phyloP scores from a whole-genome alignment of 176 grass and related monocot genomes.

The Luzula sylvatica region DNA sequence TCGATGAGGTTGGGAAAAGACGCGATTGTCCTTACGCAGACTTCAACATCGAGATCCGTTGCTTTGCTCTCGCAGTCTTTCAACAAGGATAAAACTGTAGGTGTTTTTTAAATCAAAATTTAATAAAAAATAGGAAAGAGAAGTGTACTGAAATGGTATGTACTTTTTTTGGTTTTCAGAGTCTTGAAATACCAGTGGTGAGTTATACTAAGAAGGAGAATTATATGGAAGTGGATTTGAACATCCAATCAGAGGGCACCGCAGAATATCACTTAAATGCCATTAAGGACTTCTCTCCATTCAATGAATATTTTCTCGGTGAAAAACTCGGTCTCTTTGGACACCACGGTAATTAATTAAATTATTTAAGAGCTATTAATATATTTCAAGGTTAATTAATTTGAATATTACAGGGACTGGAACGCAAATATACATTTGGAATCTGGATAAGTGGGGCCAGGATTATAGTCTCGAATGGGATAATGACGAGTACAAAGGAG shows the following conservation, averaged over 20 bases:
- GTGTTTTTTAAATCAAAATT: constrained; percentile 8
- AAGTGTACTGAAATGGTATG: constrained; percentile 6
- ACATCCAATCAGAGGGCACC: constrained; percentile 50
- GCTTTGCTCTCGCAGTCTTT: constrained; percentile 78
- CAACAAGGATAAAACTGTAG: constrained; percentile 66
- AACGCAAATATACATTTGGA: constrained; percentile 86
- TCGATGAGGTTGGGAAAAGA: constrained; percentile 93
- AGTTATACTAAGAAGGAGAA: constrained; percentile 55
- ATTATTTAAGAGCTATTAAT: constrained; percentile 11
- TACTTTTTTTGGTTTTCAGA: constrained; percentile 34
- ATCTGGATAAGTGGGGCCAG: constrained; percentile 79
- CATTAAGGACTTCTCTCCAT: constrained; percentile 74
- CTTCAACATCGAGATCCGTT: constrained; percentile 54
- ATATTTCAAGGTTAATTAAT: neutral
- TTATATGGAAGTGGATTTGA: constrained; percentile 83
- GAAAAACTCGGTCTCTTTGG: constrained; percentile 64
- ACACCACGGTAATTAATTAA: constrained; percentile 17
- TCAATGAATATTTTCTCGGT: constrained; percentile 91
- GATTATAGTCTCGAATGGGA: constrained; percentile 65
- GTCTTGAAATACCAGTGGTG: constrained; percentile 80
- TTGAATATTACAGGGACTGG: constrained; percentile 31
- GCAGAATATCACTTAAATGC: constrained; percentile 53
- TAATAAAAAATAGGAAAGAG: too few relatives aligned
- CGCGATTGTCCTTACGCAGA: constrained; percentile 82
- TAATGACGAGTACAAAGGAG: constrained; percentile 33